Percentiles rank a stretch among this genome's conserved stretches.
Evolutionary conservation across 129 eudicot species (phyloP).

Genomic region (Centaurea solstitialis): DNA sequence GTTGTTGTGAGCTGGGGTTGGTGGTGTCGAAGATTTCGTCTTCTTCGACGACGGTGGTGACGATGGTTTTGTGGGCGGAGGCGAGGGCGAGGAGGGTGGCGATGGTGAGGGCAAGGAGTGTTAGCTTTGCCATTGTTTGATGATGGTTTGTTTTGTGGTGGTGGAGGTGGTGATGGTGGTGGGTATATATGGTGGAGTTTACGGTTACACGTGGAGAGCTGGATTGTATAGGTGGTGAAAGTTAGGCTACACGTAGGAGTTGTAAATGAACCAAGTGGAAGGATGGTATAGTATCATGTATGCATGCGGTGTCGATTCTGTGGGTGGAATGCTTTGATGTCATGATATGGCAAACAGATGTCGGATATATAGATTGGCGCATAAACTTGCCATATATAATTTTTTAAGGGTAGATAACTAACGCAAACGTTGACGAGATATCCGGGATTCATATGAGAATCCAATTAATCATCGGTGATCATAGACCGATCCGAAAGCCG

Average conservation of each 20-base stretch:
- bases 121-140: slow-evolving; percentile 21
- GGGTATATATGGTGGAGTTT: slow-evolving; percentile 21
- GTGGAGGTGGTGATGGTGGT: neutral
- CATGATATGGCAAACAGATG: neutral
- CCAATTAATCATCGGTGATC: too few species aligned
- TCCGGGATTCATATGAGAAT: too few species aligned
- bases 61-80: slow-evolving; percentile 23
- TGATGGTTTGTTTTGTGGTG: slow-evolving; percentile 1
- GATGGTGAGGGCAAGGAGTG: slow-evolving; percentile 12
- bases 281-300: neutral
- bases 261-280: neutral
- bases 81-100: slow-evolving; percentile 21
- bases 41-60: slow-evolving; percentile 24
- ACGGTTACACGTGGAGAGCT: slow-evolving; percentile 16
- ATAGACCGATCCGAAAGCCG: too few species aligned
- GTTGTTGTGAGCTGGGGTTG: neutral
- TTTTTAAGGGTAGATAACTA: too few species aligned
- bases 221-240: slow-evolving; percentile 8
- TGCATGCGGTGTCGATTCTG: slow-evolving; percentile 17
- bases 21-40: neutral
- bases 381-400: too few species aligned
- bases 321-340: too few species aligned
- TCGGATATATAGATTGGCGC: neutral
- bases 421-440: too few species aligned
- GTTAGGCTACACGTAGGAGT: slow-evolving; percentile 19